phyloP scores from a whole-genome alignment of 345 rosid genomes.

The Eutrema japonicum region DNA sequence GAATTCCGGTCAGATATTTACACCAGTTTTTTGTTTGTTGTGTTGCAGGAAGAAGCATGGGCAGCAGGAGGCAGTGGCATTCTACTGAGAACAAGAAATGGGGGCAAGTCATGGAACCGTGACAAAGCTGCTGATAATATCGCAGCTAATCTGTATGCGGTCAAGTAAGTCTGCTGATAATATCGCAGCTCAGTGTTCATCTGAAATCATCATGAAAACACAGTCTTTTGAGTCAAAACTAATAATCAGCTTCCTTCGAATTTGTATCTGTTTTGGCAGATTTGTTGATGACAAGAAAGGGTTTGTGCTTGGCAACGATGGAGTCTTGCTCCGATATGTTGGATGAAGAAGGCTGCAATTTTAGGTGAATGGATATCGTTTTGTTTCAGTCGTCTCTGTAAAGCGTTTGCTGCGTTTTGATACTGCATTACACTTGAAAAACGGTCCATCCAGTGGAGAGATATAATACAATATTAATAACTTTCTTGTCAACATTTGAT shows the following conservation, averaged over 20 bases:
- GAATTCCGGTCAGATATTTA: neutral
- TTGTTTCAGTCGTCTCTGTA: constrained; percentile 10
- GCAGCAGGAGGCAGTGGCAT: constrained; percentile 98
- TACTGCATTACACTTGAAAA: neutral
- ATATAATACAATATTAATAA: neutral
- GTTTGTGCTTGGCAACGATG: constrained; percentile 86
- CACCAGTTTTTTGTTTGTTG: neutral
- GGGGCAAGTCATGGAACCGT: constrained; percentile 90
- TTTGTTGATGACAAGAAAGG: constrained; percentile 83
- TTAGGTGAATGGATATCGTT: constrained; percentile 6
- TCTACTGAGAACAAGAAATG: constrained; percentile 85
- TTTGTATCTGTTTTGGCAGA: constrained; percentile 44
- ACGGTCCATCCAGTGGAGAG: no score
- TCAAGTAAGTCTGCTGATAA: constrained; percentile 62
- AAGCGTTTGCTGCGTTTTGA: constrained; percentile 28
- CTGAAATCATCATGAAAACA: no score
- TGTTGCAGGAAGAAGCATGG: constrained; percentile 92
- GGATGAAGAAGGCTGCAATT: constrained; percentile 49
- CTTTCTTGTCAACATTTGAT: constrained; percentile 1
- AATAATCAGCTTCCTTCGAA: constrained; percentile 1
- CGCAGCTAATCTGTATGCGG: constrained; percentile 94
- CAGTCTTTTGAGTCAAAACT: no score
- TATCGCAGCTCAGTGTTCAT: constrained; percentile 8
- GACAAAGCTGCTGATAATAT: constrained; percentile 97
- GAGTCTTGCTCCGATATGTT: constrained; percentile 93